Evolutionary conservation across 192 early-diverging fungal species (phyloP), one percentile per base, ranked within the genome.

Genomic region (Neocallimastix lanati): DNA sequence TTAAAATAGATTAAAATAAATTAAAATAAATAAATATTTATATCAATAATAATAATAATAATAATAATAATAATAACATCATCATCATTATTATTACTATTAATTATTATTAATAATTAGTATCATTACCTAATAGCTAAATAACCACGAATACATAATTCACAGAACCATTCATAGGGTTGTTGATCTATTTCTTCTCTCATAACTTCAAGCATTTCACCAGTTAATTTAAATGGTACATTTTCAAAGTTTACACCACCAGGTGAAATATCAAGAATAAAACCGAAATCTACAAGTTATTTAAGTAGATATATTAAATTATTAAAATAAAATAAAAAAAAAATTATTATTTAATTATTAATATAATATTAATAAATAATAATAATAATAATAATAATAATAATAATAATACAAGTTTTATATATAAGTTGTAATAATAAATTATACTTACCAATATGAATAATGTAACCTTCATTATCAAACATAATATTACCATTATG

Each of bases 201-300:
- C 95, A 99, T 95, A 29, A 99, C 93, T 80, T 93, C 88, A 76
- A 99, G 91, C 92, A 98, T 97, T 86, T 99, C 98, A 29, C 94
- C 88, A 0, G 98, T 99, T 80, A 99, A 86, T 84, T 99, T 99
- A 91, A 98, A 99, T 5, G 98, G 98, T 16, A 95, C 93, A 11
- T 89, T 93, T 85, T 99, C 98, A 81, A 99, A 94, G 27, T 90
- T 95, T 78, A 94, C 93, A 16, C 98, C 98, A 81, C 98, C 98
- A 14, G 97, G 96, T n/a, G 96, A 93, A 83, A 99, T 98, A 79
- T 96, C 95, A 76, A 99, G 88, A 80, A 99, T 97, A 83, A 98
- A 99, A 21, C 98, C 98, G 82, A 99, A 99, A 84, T 99, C 97
- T 92, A 78, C n/a, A n/a, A n/a, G n/a, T n/a, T n/a, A n/a, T n/a